Evolutionary conservation across 192 early-diverging fungal species (phyloP).

Genomic region (Backusella luteola): DNA sequence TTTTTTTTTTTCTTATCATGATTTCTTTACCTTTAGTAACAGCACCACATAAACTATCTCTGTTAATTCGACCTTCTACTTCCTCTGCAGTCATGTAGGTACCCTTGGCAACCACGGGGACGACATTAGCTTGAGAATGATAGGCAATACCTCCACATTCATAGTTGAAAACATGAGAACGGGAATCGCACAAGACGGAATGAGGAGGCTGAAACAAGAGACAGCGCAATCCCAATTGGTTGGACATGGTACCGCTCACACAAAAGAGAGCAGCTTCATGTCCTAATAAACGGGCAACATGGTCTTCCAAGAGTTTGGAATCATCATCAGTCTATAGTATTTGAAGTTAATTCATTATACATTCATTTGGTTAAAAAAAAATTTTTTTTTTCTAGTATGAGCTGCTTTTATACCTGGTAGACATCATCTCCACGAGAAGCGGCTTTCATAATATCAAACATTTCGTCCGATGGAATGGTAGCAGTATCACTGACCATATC

Average conservation of each 20-base stretch:
- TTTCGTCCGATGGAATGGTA: slow-evolving; percentile 57
- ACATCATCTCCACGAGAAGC: slow-evolving; percentile 59
- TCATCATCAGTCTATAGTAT: slow-evolving; percentile 8
- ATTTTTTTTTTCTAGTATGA: neutral
- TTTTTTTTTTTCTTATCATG: neutral
- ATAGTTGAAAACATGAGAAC: slow-evolving; percentile 77
- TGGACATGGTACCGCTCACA: slow-evolving; percentile 78
- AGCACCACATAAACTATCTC: slow-evolving; percentile 40
- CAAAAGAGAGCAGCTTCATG: slow-evolving; percentile 84
- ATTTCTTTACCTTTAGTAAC: slow-evolving; percentile 51
- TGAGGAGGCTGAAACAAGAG: slow-evolving; percentile 78
- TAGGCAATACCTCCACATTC: slow-evolving; percentile 84
- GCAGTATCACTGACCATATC: slow-evolving; percentile 56
- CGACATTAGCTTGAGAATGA: slow-evolving; percentile 69
- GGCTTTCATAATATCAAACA: slow-evolving; percentile 62
- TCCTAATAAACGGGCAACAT: slow-evolving; percentile 68
- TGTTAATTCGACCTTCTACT: slow-evolving; percentile 55
- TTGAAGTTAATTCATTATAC: too few species aligned
- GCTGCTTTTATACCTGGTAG: slow-evolving; percentile 33
- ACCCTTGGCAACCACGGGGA: slow-evolving; percentile 58
- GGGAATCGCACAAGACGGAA: slow-evolving; percentile 69
- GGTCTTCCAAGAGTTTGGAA: slow-evolving; percentile 51
- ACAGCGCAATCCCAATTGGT: slow-evolving; percentile 77
- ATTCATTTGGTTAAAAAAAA: neutral
- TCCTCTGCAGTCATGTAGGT: slow-evolving; percentile 65